These are phyloP conservation scores for Daldinia grandis DNA, from an alignment of 495 filamentous ascomycete species.

Conservation along the genomic window DNA sequence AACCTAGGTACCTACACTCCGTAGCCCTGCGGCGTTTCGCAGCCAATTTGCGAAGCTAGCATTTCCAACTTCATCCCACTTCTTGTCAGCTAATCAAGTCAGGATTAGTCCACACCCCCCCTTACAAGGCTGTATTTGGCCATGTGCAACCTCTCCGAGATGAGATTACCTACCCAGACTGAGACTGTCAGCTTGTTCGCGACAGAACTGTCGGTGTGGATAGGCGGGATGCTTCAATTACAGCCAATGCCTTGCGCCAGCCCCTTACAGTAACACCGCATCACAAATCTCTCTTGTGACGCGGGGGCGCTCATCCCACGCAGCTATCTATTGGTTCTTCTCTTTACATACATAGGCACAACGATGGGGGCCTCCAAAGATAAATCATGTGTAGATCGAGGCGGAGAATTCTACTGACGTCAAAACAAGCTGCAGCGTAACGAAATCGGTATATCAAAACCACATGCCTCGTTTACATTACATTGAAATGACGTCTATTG, in stretches of 20 bases:
- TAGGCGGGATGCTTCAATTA: slow-evolving; percentile 32
- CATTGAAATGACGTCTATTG: not conserved
- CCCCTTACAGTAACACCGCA: slow-evolving; percentile 5
- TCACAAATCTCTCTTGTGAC: slow-evolving; percentile 3
- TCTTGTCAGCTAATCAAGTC: slow-evolving; percentile 14
- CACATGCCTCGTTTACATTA: not conserved
- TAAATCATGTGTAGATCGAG: slow-evolving; percentile 1
- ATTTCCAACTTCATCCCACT: not conserved
- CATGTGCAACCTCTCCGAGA: slow-evolving; percentile 25
- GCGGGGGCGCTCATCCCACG: not conserved
- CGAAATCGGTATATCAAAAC: not conserved
- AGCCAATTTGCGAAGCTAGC: slow-evolving; percentile 9
- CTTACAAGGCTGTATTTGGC: slow-evolving; percentile 18
- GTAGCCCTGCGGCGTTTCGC: slow-evolving; percentile 2
- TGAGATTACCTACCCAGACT: slow-evolving; percentile 30
- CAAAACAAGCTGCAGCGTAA: slow-evolving; percentile 1
- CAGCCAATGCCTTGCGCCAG: not conserved
- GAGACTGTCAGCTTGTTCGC: slow-evolving; percentile 17
- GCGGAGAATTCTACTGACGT: slow-evolving; percentile 9
- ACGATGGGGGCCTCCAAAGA: not conserved
- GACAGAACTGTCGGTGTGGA: slow-evolving; percentile 37
- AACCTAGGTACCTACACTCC: not conserved
- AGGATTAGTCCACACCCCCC: slow-evolving; percentile 21
- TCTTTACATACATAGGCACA: not conserved
- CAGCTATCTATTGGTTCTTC: not conserved